Percentiles rank a stretch among this genome's conserved stretches.
Evolutionary conservation across 2,329 filamentous ascomycete genomes (phyloP).

Genomic region (Sordariomycetes sp.): DNA sequence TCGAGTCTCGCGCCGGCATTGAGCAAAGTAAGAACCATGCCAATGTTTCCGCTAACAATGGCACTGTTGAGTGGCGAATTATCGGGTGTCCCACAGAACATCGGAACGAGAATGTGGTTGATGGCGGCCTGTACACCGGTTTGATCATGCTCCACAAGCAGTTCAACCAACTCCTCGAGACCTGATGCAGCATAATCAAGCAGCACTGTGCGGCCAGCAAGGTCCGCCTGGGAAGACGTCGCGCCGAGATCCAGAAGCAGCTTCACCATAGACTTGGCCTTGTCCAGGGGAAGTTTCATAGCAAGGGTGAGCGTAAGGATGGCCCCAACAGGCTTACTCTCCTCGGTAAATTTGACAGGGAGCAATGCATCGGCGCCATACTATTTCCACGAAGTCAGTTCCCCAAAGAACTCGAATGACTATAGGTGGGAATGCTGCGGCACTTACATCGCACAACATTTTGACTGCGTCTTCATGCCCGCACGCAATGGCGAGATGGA

Average conservation of each 20-base stretch:
- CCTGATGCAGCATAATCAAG: slow-evolving; percentile 36
- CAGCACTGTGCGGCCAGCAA: slow-evolving; percentile 49
- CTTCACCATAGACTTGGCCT: slow-evolving; percentile 51
- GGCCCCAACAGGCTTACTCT: slow-evolving; percentile 38
- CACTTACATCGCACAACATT: slow-evolving; percentile 45
- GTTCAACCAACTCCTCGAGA: slow-evolving; percentile 32
- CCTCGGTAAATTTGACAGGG: slow-evolving; percentile 52
- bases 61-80: slow-evolving; percentile 45
- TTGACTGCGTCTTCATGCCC: slow-evolving; percentile 59
- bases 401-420: not conserved
- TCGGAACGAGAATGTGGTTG: slow-evolving; percentile 44
- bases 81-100: slow-evolving; percentile 18
- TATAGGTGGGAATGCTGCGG: not conserved
- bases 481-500: slow-evolving; percentile 67
- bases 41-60: slow-evolving; percentile 34
- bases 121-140: slow-evolving; percentile 49
- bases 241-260: slow-evolving; percentile 58
- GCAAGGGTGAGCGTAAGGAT: slow-evolving; percentile 61
- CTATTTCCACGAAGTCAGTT: slow-evolving; percentile 14
- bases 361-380: slow-evolving; percentile 69
- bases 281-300: slow-evolving; percentile 45
- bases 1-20: slow-evolving; percentile 44
- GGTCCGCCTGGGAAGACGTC: slow-evolving; percentile 59
- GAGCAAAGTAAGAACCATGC: slow-evolving; percentile 46
- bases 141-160: slow-evolving; percentile 41